A percentile compares a stretch with the other conserved stretches of the same genome.
phyloP scores from a whole-genome alignment of 768 basidiomycete genomes.

The Terana coerulea region DNA sequence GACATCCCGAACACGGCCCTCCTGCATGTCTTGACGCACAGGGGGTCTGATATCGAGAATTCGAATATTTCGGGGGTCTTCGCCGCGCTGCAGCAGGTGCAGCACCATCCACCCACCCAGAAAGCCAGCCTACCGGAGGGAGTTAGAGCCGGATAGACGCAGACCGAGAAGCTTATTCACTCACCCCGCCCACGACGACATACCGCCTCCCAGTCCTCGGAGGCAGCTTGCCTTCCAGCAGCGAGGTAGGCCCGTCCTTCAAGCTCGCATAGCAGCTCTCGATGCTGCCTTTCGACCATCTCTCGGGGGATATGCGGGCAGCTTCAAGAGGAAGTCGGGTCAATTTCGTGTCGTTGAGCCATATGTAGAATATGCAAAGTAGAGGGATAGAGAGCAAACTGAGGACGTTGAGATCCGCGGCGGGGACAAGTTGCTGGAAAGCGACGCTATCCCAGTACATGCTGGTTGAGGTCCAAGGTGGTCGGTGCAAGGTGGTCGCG shows the following conservation, averaged over 20 bases:
- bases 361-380: constrained; percentile 36
- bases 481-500: too few species aligned
- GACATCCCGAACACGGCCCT: constrained; percentile 48
- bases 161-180: constrained; percentile 21
- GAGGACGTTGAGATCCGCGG: neutral
- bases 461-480: neutral
- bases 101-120: constrained; percentile 76
- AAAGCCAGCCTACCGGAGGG: constrained; percentile 55
- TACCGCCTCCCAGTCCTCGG: constrained; percentile 71
- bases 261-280: constrained; percentile 34
- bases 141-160: neutral
- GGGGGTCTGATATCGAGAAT: constrained; percentile 67
- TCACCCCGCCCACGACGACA: constrained; percentile 72
- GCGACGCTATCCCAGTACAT: neutral
- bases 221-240: constrained; percentile 44
- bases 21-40: constrained; percentile 49
- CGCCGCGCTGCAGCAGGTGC: constrained; percentile 65
- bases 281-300: constrained; percentile 44
- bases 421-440: neutral
- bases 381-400: constrained; percentile 1
- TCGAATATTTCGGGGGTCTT: constrained; percentile 60
- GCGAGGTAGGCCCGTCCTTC: constrained; percentile 27
- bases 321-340: constrained; percentile 46
- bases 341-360: constrained; percentile 53
- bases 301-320: constrained; percentile 45